A percentile compares a stretch with the other conserved stretches of the same genome.
Evolutionary conservation across 768 basidiomycete genomes (phyloP).

Genomic region (Macrolepiota albuminosa): DNA sequence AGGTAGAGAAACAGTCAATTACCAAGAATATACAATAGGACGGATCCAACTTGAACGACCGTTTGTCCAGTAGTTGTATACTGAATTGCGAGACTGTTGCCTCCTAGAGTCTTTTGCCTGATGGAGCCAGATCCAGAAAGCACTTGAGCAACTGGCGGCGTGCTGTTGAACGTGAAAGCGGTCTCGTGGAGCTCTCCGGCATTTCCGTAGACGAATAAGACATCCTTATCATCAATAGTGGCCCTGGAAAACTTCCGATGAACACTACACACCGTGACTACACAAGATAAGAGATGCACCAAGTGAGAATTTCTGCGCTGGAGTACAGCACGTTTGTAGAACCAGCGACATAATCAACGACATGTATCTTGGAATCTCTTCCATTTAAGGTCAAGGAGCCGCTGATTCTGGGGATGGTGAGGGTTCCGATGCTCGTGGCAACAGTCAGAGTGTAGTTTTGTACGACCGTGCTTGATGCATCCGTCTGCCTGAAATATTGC

Average conservation of each 20-base stretch:
- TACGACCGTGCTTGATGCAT: conserved; percentile 31
- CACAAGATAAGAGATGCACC: conserved; percentile 21
- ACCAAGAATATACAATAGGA: conserved; percentile 44
- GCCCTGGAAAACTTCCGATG: conserved; percentile 27
- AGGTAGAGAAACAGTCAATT: conserved; percentile 8
- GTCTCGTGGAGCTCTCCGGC: conserved; percentile 45
- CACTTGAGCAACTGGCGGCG: conserved; percentile 24
- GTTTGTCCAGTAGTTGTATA: conserved; percentile 43
- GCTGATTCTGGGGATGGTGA: conserved; percentile 39
- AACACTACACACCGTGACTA: neutral
- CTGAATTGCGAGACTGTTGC: conserved; percentile 34
- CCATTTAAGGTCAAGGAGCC: conserved; percentile 40
- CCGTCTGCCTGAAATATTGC: conserved; percentile 26
- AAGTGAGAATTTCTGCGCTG: conserved; percentile 45
- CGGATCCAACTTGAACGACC: conserved; percentile 38
- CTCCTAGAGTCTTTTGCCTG: conserved; percentile 30
- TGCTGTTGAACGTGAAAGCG: conserved; percentile 33
- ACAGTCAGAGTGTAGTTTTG: conserved; percentile 39
- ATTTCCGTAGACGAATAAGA: conserved; percentile 45
- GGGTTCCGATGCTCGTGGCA: conserved; percentile 38
- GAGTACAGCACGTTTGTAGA: conserved; percentile 40
- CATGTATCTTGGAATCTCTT: conserved; percentile 49
- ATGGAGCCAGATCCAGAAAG: conserved; percentile 31
- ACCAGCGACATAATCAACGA: conserved; percentile 45
- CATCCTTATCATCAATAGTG: conserved; percentile 41